Base-by-base conservation (phyloP, 2,329 filamentous ascomycete genomes). In the Cercospora janseana region DNA sequence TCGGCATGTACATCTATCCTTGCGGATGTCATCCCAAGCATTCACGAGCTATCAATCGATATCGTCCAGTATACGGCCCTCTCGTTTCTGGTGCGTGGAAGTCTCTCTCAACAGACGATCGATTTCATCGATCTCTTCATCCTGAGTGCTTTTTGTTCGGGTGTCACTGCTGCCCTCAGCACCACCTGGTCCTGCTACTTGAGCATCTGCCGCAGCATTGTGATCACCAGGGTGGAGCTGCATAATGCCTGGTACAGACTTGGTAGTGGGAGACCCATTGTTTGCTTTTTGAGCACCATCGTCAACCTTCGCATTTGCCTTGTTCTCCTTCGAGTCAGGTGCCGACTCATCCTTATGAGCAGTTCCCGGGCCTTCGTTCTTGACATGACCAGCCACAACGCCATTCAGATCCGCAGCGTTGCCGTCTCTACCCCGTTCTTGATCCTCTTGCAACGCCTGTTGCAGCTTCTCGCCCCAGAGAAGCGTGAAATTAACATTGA, bases 401-500 rank as follows among this genome's bases (percentile, higher is more conserved):
- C 31, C 34, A 12, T 28, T 21, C 4, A 23, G 7, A 6, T 24
- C 34, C 7, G 26, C 21, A 32, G 15, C n/a, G 3, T 29, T 15
- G 7, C 28, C 40, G 4, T 6, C 34, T 6, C 13, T 20, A 5
- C 12, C 46, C 23, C 20, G 10, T 32, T 43, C 52, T 12, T 61
- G 55, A 31, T 64, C 61, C 24, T 62, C 58, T 28, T 51, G 42
- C 47, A 72, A 45, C 1, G 66, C 69, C 16, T 67, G 57, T 41
- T 69, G 58, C 27, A 75, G 56, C 49, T 73, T 65, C 38, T 71
- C 60, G 2, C 73, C 73, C 58, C 71, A 75, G 3, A 76, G 57
- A 20, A 76, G 44, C n/a, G 66, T 71, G 51, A 75, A 74, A 13
- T 74, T 69, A 9, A 75, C 69, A 16, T 72, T 72, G 37, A 75